Evolutionary conservation across 2,329 filamentous ascomycete genomes (phyloP).

Genomic region (Pseudogymnoascus sp.): DNA sequence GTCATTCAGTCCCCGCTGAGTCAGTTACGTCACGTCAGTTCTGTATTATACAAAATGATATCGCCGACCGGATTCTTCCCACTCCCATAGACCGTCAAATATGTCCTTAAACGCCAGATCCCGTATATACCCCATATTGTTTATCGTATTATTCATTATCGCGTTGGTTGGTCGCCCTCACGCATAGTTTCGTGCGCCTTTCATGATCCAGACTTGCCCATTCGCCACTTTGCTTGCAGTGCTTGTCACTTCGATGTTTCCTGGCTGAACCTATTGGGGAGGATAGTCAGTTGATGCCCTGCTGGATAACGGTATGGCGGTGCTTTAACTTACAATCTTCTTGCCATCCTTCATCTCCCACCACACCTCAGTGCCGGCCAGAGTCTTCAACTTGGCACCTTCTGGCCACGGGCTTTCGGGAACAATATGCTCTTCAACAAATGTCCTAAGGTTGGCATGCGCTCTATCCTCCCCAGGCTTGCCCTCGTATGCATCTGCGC

Average conservation of each 20-base stretch:
- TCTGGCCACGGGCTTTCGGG: slow-evolving; percentile 68
- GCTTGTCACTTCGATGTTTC: slow-evolving; percentile 66
- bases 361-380: slow-evolving; percentile 66
- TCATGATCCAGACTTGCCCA: slow-evolving; percentile 64
- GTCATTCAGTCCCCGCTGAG: not conserved
- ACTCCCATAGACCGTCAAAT: not conserved
- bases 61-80: not conserved
- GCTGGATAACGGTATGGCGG: not conserved
- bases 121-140: not conserved
- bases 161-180: slow-evolving; percentile 6
- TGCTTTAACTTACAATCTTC: slow-evolving; percentile 49
- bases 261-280: slow-evolving; percentile 61
- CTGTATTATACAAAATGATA: not conserved
- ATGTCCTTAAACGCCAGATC: not conserved
- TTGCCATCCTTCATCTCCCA: slow-evolving; percentile 69
- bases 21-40: not conserved
- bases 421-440: slow-evolving; percentile 82
- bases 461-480: slow-evolving; percentile 68
- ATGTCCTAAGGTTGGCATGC: slow-evolving; percentile 65
- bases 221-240: slow-evolving; percentile 74
- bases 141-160: not conserved
- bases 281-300: not conserved
- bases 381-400: slow-evolving; percentile 55
- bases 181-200: slow-evolving; percentile 40
- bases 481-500: slow-evolving; percentile 68